Percentiles rank a stretch among this genome's conserved stretches.
These are phyloP conservation scores for Xylariaceae sp. DNA, from an alignment of 2,329 filamentous ascomycete species.

Conservation along the genomic window DNA sequence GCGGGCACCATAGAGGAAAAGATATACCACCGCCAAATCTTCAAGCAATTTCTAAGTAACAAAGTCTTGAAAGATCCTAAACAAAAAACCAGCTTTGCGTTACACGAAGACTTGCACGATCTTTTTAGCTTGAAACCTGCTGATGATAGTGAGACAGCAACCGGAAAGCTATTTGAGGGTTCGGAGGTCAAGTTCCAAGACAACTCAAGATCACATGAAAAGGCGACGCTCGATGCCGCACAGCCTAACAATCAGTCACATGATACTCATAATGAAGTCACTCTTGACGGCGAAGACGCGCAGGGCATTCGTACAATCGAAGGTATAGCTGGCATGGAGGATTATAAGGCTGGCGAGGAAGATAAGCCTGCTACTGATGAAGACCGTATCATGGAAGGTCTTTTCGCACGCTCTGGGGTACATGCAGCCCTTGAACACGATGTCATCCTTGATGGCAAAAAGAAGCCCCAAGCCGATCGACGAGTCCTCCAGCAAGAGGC, in stretches of 20 bases:
- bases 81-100: slow-evolving; percentile 84
- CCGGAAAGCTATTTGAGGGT: slow-evolving; percentile 81
- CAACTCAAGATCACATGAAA: slow-evolving; percentile 4
- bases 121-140: slow-evolving; percentile 75
- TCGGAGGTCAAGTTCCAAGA: slow-evolving; percentile 67
- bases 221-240: not conserved
- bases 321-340: slow-evolving; percentile 25
- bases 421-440: slow-evolving; percentile 94
- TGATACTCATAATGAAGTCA: slow-evolving; percentile 2
- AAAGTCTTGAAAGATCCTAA: slow-evolving; percentile 94
- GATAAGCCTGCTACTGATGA: slow-evolving; percentile 50
- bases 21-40: slow-evolving; percentile 97
- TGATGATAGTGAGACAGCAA: slow-evolving; percentile 70
- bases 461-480: slow-evolving; percentile 67
- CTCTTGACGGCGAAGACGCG: slow-evolving; percentile 21
- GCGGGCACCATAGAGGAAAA: slow-evolving; percentile 98
- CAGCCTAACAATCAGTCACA: slow-evolving; percentile 8
- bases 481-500: slow-evolving; percentile 79
- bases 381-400: slow-evolving; percentile 78
- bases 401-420: slow-evolving; percentile 81
- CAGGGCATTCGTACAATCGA: slow-evolving; percentile 30
- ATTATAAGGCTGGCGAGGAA: slow-evolving; percentile 42
- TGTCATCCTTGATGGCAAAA: slow-evolving; percentile 75
- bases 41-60: slow-evolving; percentile 96
- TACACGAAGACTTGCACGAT: slow-evolving; percentile 79